A percentile compares a stretch with the other conserved stretches of the same genome.
phyloP scores from a whole-genome alignment of 2,329 filamentous ascomycete genomes.

The Peltaster fructicola region DNA sequence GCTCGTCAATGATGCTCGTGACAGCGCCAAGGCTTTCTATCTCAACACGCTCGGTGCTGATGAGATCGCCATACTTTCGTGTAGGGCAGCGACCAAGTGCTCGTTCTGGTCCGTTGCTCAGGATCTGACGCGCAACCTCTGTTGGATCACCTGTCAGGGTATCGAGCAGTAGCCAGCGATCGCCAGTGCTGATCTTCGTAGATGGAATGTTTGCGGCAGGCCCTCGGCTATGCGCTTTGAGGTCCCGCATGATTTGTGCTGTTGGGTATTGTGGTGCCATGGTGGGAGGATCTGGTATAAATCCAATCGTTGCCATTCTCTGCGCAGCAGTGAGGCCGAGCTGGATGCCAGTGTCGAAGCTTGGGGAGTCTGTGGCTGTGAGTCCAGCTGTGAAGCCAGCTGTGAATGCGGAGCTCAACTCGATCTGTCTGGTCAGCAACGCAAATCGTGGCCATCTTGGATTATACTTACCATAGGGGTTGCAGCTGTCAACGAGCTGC shows the following conservation, averaged over 20 bases:
- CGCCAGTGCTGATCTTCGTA: constrained; percentile 16
- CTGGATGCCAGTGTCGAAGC: constrained; percentile 14
- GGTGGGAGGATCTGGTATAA: constrained; percentile 11
- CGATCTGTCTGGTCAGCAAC: constrained; percentile 9
- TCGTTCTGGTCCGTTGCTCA: constrained; percentile 14
- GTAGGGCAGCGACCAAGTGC: constrained; percentile 15
- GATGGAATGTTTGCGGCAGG: constrained; percentile 16
- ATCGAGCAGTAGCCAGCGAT: constrained; percentile 19
- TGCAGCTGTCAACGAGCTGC: constrained; percentile 2
- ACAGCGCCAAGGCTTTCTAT: constrained; percentile 17
- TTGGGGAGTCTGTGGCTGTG: constrained; percentile 11
- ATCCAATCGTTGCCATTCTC: constrained; percentile 12
- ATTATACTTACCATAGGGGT: constrained; percentile 2
- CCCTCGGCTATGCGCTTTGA: constrained; percentile 10
- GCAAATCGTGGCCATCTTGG: not conserved
- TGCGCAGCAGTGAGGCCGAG: constrained; percentile 14
- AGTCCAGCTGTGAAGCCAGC: constrained; percentile 19
- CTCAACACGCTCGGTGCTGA: constrained; percentile 15
- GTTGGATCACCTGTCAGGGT: constrained; percentile 16
- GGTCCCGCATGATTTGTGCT: constrained; percentile 10
- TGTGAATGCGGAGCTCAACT: constrained; percentile 15
- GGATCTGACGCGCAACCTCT: constrained; percentile 17
- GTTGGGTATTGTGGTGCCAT: constrained; percentile 14
- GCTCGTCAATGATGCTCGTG: constrained; percentile 14
- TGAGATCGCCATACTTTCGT: constrained; percentile 12